Percentiles rank a stretch among this genome's conserved stretches.
Evolutionary conservation across 192 early-diverging fungal species (phyloP).

Genomic region (Radiomyces spectabilis): DNA sequence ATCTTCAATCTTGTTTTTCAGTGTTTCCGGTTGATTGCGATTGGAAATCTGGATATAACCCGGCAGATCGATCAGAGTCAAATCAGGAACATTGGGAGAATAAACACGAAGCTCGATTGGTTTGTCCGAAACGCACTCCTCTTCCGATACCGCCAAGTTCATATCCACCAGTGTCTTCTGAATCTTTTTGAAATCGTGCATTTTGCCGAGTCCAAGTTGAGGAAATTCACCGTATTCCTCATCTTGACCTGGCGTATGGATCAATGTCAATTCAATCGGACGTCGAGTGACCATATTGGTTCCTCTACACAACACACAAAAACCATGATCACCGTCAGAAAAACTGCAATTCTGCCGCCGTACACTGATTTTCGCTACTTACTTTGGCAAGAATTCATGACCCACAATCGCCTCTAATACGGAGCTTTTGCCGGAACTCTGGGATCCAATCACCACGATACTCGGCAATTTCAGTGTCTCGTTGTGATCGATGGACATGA

Average conservation of each 20-base stretch:
- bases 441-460: conserved; percentile 81
- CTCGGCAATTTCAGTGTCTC: conserved; percentile 79
- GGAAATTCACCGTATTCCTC: conserved; percentile 86
- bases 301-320: conserved; percentile 32
- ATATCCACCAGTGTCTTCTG: conserved; percentile 91
- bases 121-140: conserved; percentile 81
- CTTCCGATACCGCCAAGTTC: conserved; percentile 90
- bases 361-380: conserved; percentile 6
- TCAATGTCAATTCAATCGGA: conserved; percentile 78
- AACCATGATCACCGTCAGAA: background rate
- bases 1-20: conserved; percentile 74
- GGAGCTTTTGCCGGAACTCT: conserved; percentile 82
- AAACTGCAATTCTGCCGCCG: background rate
- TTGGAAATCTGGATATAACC: conserved; percentile 85
- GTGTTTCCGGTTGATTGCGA: conserved; percentile 67
- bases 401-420: conserved; percentile 84
- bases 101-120: conserved; percentile 81
- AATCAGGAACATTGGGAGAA: conserved; percentile 76
- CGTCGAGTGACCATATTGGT: conserved; percentile 79
- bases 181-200: conserved; percentile 82
- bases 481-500: conserved; percentile 78
- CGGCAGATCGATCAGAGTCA: conserved; percentile 78
- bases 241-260: conserved; percentile 68
- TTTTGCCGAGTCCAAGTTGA: conserved; percentile 77
- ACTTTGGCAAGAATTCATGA: conserved; percentile 80